Base-by-base conservation (phyloP, 1,139 yeast genomes). In the Geotrichum bryndzae region DNA sequence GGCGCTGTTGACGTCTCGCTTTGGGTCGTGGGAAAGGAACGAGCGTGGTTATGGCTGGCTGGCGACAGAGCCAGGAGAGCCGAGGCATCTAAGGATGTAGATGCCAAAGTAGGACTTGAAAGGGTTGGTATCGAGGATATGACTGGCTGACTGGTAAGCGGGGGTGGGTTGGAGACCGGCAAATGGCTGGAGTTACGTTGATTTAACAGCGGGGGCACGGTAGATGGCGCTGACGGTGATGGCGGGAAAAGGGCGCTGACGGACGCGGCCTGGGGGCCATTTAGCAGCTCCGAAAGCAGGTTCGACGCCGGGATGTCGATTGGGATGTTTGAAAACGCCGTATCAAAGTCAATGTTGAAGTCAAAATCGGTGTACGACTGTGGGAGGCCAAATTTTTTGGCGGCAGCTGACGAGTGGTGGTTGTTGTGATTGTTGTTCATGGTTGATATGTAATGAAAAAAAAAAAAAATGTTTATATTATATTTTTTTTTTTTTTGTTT, bases 261-360 rank as follows among this genome's bases (percentile, higher is more conserved):
- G 5, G 45, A 38, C 18, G 45, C 15, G 45, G 45, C 15, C 15
- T 38, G 45, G 6, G 45, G 45, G 6, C 45, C 45, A 31, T 55
- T 45, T 5, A 55, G 41, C 38, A 55, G 45, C 25, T 54, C 56
- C 6, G 59, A 50, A 3, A 56, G 35, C 11, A 56, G 31, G 23
- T 22, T 56, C 22, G 33, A 54, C 11, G 56, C 45, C 1, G 62
- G 60, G 3, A 62, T 51, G 23, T 62, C 61, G 15, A 62, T 53
- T 8, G 64, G 64, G 23, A 62, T 62, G 52, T 63, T 56, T 22
- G 61, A 53, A 48, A 63, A 63, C 2, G 65, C 65, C 10, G 63
- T 60, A 27, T 63, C 63, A 56, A 63, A 63, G 54, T 63, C 65
- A 29, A 60, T 53, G 27, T 54, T 58, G 48, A 63, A 63, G 35